Evolutionary conservation across 305 asterid species (phyloP), one percentile per base, ranked within the genome.

Genomic region (Striga hermonthica): DNA sequence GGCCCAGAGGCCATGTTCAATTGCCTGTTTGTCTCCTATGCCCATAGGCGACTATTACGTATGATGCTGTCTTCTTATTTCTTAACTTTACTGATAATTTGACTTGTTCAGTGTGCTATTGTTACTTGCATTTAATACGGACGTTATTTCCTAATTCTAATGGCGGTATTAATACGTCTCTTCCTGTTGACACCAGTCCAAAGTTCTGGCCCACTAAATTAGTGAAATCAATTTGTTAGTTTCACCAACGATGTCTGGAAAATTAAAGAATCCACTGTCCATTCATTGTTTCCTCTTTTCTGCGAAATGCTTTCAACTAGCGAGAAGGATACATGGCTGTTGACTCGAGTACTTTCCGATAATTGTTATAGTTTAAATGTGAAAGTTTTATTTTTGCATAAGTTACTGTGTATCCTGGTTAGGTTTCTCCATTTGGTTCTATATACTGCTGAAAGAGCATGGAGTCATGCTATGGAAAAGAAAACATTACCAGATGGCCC

Each of bases 401-500:
- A 13, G 64, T 70, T 62, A 43, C 40, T 66, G 61, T 65, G 71
- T 37, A 60, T 68, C 52, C 53, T 16, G 50, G 67, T 45, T 71
- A 92, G 98, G 87, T 92, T 76, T 86, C 97, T 92, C 67, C 98
- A 92, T 72, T 38, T 92, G 83, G 83, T 87, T 74, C 82, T 92
- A 60, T 92, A 92, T 78, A 70, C 88, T 45, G 83, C 97, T 45
- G 98, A 92, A 82, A 92, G 98, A 82, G 97, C 98, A 62, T 92
- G 98, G 98, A 89, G 98, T 76, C 90, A 92, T 83, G 98, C 98
- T 45, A 92, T 92, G 98, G 98, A 92, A 82, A 92, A 87, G 90
- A 92, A 92, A 78, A 92, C 94, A 4, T 73, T 89, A 64, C 95
- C 95, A 54, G 97, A 86, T 75, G 97, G 98, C 60, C 96, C 96